Evolutionary conservation across 2,329 filamentous ascomycete genomes (phyloP).

Genomic region (Penicillium concentricum): DNA sequence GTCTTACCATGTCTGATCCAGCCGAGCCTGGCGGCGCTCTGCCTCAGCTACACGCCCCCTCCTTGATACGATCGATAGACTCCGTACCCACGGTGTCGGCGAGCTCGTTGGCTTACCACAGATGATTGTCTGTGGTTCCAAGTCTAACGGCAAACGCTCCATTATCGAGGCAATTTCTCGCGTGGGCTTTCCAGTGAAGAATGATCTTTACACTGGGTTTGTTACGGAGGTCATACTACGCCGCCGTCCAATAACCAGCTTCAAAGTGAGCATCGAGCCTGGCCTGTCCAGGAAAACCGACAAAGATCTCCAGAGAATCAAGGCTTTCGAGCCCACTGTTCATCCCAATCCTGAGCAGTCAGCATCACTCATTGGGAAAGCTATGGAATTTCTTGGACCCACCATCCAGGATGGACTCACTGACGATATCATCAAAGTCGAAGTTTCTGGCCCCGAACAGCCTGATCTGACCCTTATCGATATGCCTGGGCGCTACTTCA

Average conservation of each 20-base stretch:
- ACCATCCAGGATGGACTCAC: constrained; percentile 21
- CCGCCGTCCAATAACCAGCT: constrained; percentile 24
- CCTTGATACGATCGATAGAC: constrained; percentile 54
- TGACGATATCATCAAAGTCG: constrained; percentile 57
- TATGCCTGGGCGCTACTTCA: constrained; percentile 58
- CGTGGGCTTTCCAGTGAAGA: constrained; percentile 58
- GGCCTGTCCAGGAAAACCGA: constrained; percentile 9
- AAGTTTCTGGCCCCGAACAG: constrained; percentile 60
- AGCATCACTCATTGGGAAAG: constrained; percentile 51
- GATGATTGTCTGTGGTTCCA: constrained; percentile 60
- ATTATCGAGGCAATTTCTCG: constrained; percentile 55
- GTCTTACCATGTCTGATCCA: not conserved
- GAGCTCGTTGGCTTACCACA: constrained; percentile 53
- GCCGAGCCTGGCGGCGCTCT: not conserved
- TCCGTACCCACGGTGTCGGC: constrained; percentile 52
- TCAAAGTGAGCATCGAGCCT: constrained; percentile 45
- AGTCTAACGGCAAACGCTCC: constrained; percentile 61
- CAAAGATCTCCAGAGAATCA: constrained; percentile 3
- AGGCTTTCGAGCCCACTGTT: not conserved
- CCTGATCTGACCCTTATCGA: constrained; percentile 63
- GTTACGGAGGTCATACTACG: constrained; percentile 60
- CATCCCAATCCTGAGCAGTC: constrained; percentile 32
- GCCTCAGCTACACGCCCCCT: constrained; percentile 27
- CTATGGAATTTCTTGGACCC: constrained; percentile 54
- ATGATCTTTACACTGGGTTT: constrained; percentile 54